Evolutionary conservation across 495 filamentous ascomycete species (phyloP), one percentile per base, ranked within the genome.

Genomic region (Cetradonia linearis): DNA sequence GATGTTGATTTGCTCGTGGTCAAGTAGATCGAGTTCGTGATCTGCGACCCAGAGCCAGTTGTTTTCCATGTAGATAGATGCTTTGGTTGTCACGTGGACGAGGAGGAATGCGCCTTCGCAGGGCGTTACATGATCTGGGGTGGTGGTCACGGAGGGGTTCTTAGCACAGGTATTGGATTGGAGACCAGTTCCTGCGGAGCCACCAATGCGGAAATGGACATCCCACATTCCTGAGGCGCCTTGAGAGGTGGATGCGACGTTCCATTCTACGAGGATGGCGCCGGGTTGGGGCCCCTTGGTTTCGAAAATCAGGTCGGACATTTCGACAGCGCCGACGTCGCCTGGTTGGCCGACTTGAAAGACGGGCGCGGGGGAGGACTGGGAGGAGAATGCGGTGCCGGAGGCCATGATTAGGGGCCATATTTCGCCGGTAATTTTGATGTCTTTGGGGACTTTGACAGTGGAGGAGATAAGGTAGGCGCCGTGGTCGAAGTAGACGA

Each of bases 31-130:
- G 44, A 97, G 85, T 62, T 89, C 87, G 76, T 97, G 92, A 71
- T 97, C 92, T 2, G 92, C 83, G 31, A 91, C 89, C 92, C 92
- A 97, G 72, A 86, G 87, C 92, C 92, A 97, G 47, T 81, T 83
- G 73, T 97, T 96, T 74, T 96, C 92, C 52, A 95, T 72, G 71
- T 95, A 95, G 18, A 84, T 80, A 56, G 81, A 84, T 7, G 80
- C 88, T 30, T 81, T 75, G 49, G 78, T 67, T 6, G 88, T 88
- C 40, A 95, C 72, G 70, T 95, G 90, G 23, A 97, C 73, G 58
- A 92, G 81, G 74, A 95, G 75, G 78, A 93, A 93, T 14, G 89
- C 78, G 31, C 84, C 88, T 70, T 81, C 82, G 71, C 87, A 91
- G 9, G 71, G 69, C 8, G 70, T 54, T 33, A 74, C 68, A 27